Evolutionary conservation across 257 asterid genomes (phyloP), one percentile per base, ranked within the genome.

Genomic region (Coffea canephora): DNA sequence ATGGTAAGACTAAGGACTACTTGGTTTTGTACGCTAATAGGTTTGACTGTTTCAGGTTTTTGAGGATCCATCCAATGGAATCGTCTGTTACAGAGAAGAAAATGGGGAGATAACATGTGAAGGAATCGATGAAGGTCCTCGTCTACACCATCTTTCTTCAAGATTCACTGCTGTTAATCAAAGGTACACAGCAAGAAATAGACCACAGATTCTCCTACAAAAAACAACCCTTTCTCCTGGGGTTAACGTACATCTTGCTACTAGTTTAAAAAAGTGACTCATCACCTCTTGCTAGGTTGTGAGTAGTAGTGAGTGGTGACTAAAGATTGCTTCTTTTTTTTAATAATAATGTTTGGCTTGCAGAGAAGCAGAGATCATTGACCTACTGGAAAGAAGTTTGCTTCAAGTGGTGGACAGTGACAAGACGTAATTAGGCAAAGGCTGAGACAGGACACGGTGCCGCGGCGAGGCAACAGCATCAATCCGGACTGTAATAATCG

Each of bases 121-220:
- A 89, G 97, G 95, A 77, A 85, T 84, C 23, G 97, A 91, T 48
- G 93, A 91, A 68, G 93, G 93, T 41, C 95, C 95, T 79, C 91
- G 92, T 50, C 83, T 89, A 78, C 81, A 83, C 64, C 91, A 80
- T 0, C 85, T 80, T 18, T 69, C 79, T 27, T 75, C 93, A 73
- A 82, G 71, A 77, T 75, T 81, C 54, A 67, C 84, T 13, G 75
- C 41, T 39, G 2, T 39, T 65, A 80, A 79, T 77, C 71, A 87
- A 73, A 89, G 96, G 94, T 89, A 89, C 65, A 27, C 27, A 67
- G 23, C 13, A 25, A 25, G 18, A 64, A 36, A 25, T 50, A 2
- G 16, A 12, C 15, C 54, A 31, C 34, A 31, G 34, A 31, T 31
- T 31, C 34, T 31, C 34, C 34, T 31, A 31, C 34, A 31, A 31